Percentiles rank a stretch among this genome's conserved stretches.
phyloP scores from a whole-genome alignment of 2,329 filamentous ascomycete species.

The Scedosporium dehoogii region DNA sequence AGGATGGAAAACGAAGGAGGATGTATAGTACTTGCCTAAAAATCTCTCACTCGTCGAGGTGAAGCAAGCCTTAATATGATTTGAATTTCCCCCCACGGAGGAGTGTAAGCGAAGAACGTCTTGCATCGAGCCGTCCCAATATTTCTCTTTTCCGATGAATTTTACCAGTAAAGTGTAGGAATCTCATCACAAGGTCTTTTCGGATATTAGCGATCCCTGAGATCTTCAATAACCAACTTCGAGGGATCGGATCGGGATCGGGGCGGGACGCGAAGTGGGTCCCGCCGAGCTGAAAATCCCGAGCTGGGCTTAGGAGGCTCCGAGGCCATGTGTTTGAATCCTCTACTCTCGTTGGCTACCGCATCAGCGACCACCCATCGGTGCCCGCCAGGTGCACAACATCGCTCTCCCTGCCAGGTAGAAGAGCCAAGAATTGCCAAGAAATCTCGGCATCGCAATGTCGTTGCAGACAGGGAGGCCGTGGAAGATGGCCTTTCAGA shows the following conservation, averaged over 20 bases:
- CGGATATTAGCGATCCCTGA: neutral
- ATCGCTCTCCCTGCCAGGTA: neutral
- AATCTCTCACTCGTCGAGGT: neutral
- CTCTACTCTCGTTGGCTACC: neutral
- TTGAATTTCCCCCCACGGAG: neutral
- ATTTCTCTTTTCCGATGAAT: neutral
- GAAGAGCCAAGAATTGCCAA: too few species aligned
- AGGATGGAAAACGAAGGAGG: neutral
- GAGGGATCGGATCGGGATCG: too few species aligned
- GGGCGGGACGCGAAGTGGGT: neutral
- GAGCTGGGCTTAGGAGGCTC: neutral
- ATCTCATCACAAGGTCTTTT: neutral
- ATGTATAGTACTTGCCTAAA: neutral
- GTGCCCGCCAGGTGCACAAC: neutral
- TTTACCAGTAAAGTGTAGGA: neutral
- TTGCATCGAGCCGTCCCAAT: neutral
- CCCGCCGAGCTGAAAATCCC: neutral
- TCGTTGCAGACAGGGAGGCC: too few species aligned
- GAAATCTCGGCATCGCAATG: too few species aligned
- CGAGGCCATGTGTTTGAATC: neutral
- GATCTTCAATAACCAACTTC: too few species aligned
- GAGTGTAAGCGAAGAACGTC: neutral
- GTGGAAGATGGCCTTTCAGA: too few species aligned
- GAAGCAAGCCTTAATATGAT: neutral
- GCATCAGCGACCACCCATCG: neutral